These are phyloP conservation scores for Sphaceloma murrayae DNA, from an alignment of 2,329 filamentous ascomycete genomes.

Conservation along the genomic window DNA sequence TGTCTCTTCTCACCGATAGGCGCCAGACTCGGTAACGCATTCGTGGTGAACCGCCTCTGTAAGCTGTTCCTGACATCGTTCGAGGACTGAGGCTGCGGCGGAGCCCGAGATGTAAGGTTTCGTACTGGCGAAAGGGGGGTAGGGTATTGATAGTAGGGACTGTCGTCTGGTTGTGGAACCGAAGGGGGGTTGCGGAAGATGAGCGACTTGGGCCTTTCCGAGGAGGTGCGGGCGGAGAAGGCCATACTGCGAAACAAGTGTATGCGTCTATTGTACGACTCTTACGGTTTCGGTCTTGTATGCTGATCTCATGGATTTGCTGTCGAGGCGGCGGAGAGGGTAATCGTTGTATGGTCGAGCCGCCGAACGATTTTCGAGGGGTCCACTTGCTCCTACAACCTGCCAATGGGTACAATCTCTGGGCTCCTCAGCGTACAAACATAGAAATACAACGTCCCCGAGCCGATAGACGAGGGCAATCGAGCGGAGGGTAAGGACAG, in stretches of 20 bases:
- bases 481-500: slow-evolving; percentile 1
- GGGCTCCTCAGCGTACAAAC: not conserved
- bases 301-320: too few species aligned
- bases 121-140: slow-evolving; percentile 48
- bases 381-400: too few species aligned
- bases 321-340: not conserved
- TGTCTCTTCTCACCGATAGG: slow-evolving; percentile 48
- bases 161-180: too few species aligned
- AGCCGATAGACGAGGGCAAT: not conserved
- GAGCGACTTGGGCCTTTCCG: slow-evolving; percentile 65
- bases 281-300: too few species aligned
- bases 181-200: slow-evolving; percentile 66
- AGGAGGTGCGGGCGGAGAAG: slow-evolving; percentile 50
- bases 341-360: not conserved
- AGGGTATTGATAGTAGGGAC: slow-evolving; percentile 62
- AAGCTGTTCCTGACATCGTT: slow-evolving; percentile 67
- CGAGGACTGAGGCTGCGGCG: slow-evolving; percentile 44
- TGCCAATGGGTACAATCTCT: not conserved
- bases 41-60: slow-evolving; percentile 88
- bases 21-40: slow-evolving; percentile 62
- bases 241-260: slow-evolving; percentile 54
- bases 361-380: too few species aligned
- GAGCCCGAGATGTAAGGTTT: slow-evolving; percentile 31
- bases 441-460: not conserved
- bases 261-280: too few species aligned